Base-by-base conservation (phyloP, 2,329 filamentous ascomycete species). In the Nemania sp. region DNA sequence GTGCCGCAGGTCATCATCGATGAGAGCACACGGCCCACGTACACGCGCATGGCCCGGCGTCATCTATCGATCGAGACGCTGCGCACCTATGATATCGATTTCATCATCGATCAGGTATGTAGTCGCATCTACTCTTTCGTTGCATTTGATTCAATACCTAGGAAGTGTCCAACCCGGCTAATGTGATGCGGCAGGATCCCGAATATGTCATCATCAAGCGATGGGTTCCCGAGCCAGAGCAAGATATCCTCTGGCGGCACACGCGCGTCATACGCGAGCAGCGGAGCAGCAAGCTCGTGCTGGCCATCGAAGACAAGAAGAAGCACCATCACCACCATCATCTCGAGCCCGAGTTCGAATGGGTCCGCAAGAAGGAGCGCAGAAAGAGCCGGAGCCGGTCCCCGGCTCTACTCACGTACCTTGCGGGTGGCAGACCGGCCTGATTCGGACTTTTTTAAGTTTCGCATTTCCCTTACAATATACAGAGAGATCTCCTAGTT, bases 151-250 rank as follows among this genome's bases (percentile, higher is more conserved):
- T 10, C 21, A 5, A 25, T 4, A 25, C 21, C 17, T 32, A 25
- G 43, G 3, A 20, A 39, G 17, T 10, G 37, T 42, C 29, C 25
- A 35, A 5, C 6, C 2, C 3, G 5, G 37, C 57, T 61, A 54
- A 61, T 25, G 2, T 34, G 25, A 34, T 35, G 15, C 25, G 7
- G 47, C 66, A 87, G 80, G 87, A 92, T 69, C 82, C 85, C 17
- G 86, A 89, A 48, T 92, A 86, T 67, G 79, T 92, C 57, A 75
- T 93, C 60, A 89, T 92, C 76, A 90, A 89, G 75, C 81, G 86
- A 57, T 90, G 86, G 85, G 86, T 92, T 53, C 83, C 85, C 3
- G 87, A 91, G 67, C 83, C 84, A 63, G 84, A 91, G 71, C 90
- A 91, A 69, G 84, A 91, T 60, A 78, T 86, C 58, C 82, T 92